A percentile compares a stretch with the other conserved stretches of the same genome.
Conservation (phyloP, 768 basidiomycete genomes). For the Xerocomellus intermedius region DNA sequence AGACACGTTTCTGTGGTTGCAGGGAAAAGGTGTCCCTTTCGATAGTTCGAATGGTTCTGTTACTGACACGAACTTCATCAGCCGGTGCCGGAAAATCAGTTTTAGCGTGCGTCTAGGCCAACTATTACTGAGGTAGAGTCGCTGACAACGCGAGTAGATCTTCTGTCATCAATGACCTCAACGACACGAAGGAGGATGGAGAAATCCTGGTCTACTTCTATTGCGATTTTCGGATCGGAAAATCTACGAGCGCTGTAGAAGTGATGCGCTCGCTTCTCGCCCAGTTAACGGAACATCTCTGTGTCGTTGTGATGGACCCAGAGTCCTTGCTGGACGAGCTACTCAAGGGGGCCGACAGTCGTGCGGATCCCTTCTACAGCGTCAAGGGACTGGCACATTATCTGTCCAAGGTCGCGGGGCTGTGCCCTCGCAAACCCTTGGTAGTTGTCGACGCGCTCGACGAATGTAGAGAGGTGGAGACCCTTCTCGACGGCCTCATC, state of each 20-base stretch:
- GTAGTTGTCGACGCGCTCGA: conserved; percentile 24
- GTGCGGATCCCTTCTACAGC: not conserved
- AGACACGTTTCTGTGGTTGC: conserved; percentile 11
- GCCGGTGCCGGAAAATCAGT: conserved; percentile 2
- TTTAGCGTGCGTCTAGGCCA: not conserved
- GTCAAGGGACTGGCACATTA: not conserved
- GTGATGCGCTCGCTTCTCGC: conserved; percentile 21
- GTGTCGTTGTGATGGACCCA: not conserved
- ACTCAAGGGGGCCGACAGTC: not conserved
- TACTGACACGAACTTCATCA: not conserved
- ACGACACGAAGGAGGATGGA: not conserved
- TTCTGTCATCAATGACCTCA: not conserved
- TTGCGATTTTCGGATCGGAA: conserved; percentile 18
- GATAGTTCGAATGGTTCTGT: not conserved
- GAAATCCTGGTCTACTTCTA: conserved; percentile 18
- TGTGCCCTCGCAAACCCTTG: conserved; percentile 2
- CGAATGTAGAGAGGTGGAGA: conserved; percentile 15
- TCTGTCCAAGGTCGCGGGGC: not conserved
- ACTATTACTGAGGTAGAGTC: no score
- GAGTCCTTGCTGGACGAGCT: conserved; percentile 5
- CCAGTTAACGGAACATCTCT: conserved; percentile 7
- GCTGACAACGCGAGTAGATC: not conserved
- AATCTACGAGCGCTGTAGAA: conserved; percentile 11
- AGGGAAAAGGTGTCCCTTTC: conserved; percentile 14
- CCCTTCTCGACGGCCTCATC: conserved; percentile 12